Evolutionary conservation across 805 yeast genomes (phyloP).

Genomic region (Sugiyamaella mastotermitis): DNA sequence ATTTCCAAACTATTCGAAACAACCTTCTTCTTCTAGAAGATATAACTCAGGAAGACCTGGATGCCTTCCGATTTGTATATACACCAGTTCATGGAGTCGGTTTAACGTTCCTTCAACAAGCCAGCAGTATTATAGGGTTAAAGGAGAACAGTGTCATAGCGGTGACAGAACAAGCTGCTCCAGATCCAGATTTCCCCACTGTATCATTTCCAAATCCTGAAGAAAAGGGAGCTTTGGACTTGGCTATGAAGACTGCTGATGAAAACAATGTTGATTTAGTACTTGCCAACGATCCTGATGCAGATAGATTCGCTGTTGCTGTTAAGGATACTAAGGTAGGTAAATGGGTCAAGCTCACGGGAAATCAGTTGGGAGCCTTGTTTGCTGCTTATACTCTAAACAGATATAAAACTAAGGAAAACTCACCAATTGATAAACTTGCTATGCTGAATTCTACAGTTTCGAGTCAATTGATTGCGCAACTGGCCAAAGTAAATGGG

Average conservation of each 20-base stretch:
- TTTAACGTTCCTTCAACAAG: constrained; percentile 45
- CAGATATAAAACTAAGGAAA: constrained; percentile 21
- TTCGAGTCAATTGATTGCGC: constrained; percentile 71
- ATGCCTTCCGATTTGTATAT: constrained; percentile 48
- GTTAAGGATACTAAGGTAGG: constrained; percentile 38
- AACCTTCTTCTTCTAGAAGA: background rate
- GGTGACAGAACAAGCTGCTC: constrained; percentile 61
- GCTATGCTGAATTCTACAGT: constrained; percentile 84
- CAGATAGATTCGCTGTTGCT: constrained; percentile 87
- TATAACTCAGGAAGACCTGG: background rate
- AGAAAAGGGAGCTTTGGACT: constrained; percentile 81
- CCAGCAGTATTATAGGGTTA: constrained; percentile 36
- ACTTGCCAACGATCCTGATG: constrained; percentile 93
- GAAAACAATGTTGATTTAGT: constrained; percentile 46
- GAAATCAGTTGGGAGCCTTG: constrained; percentile 83
- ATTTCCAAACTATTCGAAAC: constrained; percentile 9
- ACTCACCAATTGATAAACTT: constrained; percentile 25
- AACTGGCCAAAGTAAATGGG: constrained; percentile 59
- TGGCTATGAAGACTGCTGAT: constrained; percentile 63
- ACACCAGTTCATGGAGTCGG: constrained; percentile 99
- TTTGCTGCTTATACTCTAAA: constrained; percentile 64
- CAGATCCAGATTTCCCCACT: constrained; percentile 83
- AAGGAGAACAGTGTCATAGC: constrained; percentile 28
- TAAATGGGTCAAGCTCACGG: constrained; percentile 75
- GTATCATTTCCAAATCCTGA: constrained; percentile 94